Percentiles rank a stretch among this genome's conserved stretches.
Evolutionary conservation across 768 basidiomycete genomes (phyloP).

Genomic region (Termitomyces heimii): DNA sequence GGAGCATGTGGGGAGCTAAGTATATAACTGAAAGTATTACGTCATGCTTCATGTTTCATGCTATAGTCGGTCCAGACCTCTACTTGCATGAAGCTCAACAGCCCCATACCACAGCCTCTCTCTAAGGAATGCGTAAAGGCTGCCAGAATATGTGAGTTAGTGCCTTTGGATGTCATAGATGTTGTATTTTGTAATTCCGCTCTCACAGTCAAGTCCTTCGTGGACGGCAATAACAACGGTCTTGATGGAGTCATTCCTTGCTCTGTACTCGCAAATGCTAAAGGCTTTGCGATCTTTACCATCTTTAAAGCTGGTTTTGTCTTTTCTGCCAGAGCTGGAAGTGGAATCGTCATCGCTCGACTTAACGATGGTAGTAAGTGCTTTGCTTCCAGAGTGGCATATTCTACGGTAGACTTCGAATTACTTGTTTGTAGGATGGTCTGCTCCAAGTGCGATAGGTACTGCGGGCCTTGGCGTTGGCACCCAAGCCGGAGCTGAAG

Average conservation of each 20-base stretch:
- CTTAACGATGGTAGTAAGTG: conserved; percentile 74
- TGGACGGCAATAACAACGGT: conserved; percentile 74
- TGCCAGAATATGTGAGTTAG: conserved; percentile 70
- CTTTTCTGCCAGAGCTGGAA: conserved; percentile 79
- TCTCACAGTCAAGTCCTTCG: conserved; percentile 71
- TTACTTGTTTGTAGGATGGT: conserved; percentile 59
- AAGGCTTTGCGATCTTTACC: conserved; percentile 87
- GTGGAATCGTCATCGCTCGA: conserved; percentile 84
- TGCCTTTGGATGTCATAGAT: background rate
- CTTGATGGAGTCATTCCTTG: conserved; percentile 69
- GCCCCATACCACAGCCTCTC: conserved; percentile 50
- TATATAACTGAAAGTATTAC: too few relatives aligned
- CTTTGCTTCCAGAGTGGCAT: background rate
- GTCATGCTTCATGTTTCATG: background rate
- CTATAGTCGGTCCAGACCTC: background rate
- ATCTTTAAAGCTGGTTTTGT: conserved; percentile 72
- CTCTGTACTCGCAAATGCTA: conserved; percentile 42
- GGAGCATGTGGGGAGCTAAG: too few relatives aligned
- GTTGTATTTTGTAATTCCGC: background rate
- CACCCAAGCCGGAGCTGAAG: conserved; percentile 74
- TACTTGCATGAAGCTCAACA: conserved; percentile 39
- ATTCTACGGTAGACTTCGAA: background rate
- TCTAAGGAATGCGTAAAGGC: conserved; percentile 86
- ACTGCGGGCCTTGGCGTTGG: conserved; percentile 89
- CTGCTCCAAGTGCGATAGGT: conserved; percentile 91